These are phyloP conservation scores for Lentinula sp. DNA, from an alignment of 768 basidiomycete genomes.

Conservation along the genomic window DNA sequence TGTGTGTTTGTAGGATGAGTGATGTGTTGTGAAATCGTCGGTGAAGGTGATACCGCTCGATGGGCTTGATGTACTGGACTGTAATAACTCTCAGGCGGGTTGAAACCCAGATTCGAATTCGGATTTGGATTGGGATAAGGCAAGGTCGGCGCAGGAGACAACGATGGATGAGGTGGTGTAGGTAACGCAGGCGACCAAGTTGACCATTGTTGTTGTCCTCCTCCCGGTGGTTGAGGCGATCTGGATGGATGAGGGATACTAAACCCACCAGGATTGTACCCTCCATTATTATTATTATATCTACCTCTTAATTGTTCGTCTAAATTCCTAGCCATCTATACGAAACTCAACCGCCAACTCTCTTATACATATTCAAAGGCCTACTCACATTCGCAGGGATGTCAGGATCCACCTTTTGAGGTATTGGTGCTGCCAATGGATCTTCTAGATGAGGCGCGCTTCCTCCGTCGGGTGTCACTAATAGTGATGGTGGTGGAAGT, in stretches of 20 bases:
- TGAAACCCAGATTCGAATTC: too few relatives aligned
- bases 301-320: neutral
- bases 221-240: neutral
- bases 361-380: neutral
- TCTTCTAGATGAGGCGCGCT: slow-evolving; percentile 2
- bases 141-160: neutral
- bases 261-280: neutral
- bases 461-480: neutral
- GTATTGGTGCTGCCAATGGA: neutral
- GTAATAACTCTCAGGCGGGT: neutral
- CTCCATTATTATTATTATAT: neutral
- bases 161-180: neutral
- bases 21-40: neutral
- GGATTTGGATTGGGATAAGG: neutral
- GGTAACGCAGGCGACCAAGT: neutral
- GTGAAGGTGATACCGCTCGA: neutral
- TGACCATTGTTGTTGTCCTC: too few relatives aligned
- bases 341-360: too few relatives aligned
- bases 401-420: slow-evolving; percentile 1
- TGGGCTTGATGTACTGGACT: neutral
- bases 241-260: neutral
- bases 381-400: neutral
- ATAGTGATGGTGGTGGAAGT: neutral
- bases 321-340: slow-evolving; percentile 5
- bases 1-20: neutral